Conservation (phyloP, 345 rosid species). For the Rhodamnia rubescens region DNA sequence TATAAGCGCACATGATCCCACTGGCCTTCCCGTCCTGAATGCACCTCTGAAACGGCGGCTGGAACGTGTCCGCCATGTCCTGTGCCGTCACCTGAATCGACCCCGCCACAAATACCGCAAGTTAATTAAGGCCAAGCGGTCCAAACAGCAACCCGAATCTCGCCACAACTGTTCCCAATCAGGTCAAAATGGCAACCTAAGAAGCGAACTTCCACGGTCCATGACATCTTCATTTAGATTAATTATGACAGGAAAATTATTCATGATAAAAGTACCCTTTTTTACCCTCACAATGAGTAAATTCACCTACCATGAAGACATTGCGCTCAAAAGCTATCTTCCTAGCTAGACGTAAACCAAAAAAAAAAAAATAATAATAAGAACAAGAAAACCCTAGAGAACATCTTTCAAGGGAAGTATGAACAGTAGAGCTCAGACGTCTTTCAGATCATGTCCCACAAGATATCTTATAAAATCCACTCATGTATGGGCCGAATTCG, state of each 20-base stretch:
- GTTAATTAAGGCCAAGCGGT: background rate
- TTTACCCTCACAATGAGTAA: background rate
- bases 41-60: slow-evolving; percentile 71
- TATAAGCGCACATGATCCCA: slow-evolving; percentile 86
- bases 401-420: background rate
- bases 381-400: background rate
- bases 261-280: background rate
- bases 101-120: background rate
- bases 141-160: background rate
- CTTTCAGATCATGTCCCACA: background rate
- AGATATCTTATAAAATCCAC: background rate
- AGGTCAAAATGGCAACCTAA: background rate
- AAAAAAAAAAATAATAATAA: background rate
- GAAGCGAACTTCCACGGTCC: background rate
- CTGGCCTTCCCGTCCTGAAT: slow-evolving; percentile 60
- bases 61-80: slow-evolving; percentile 81
- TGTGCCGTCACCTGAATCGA: slow-evolving; percentile 42
- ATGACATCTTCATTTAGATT: background rate
- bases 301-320: background rate
- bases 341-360: background rate
- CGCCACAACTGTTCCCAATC: background rate
- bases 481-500: background rate
- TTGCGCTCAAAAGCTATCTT: background rate
- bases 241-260: background rate
- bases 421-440: background rate